Evolutionary conservation across 306 rosid genomes (phyloP), one percentile per base, ranked within the genome.

Genomic region (Pyrus communis): DNA sequence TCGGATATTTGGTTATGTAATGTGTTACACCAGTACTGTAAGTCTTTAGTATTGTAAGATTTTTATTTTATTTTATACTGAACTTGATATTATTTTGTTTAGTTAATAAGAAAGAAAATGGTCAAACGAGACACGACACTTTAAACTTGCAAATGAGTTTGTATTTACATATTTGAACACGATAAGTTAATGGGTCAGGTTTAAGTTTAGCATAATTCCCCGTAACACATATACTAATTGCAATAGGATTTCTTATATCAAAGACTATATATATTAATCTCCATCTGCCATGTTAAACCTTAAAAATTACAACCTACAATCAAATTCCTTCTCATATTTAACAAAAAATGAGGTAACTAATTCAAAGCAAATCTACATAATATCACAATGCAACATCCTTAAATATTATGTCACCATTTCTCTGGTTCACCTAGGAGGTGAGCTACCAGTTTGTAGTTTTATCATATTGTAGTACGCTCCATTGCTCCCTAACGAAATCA

Each of bases 381-480:
- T 33, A 58, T 58, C 25, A 57, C 62, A 57, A 59, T 23, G 67
- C 40, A 17, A 40, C 14, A 18, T 61, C 69, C 45, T 27, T 60
- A 3, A 64, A 9, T 42, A 22, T 21, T 76, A 58, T 21, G 73
- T 51, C 60, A 63, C 62, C 46, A 2, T 23, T 40, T 30, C 46
- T n/a, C 40, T 7, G 18, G 54, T 75, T 84, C 75, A 87, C 40
- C 77, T 55, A 13, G 67, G 35, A 76, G 86, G 78, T 75, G 86
- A 79, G 59, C 77, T 83, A 17, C 89, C 78, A 72, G 21, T 69
- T 80, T 90, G 95, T 71, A 87, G 89, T 79, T 86, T 86, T 69
- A 85, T 86, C 67, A 84, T 84, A 55, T 91, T 82, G 84, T 65
- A 75, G 66, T 90, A 89, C 12, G 84, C 91, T 67, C 96, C 95